Conservation (phyloP, 1,284 basidiomycete genomes). For the Ganoderma meredithae region DNA sequence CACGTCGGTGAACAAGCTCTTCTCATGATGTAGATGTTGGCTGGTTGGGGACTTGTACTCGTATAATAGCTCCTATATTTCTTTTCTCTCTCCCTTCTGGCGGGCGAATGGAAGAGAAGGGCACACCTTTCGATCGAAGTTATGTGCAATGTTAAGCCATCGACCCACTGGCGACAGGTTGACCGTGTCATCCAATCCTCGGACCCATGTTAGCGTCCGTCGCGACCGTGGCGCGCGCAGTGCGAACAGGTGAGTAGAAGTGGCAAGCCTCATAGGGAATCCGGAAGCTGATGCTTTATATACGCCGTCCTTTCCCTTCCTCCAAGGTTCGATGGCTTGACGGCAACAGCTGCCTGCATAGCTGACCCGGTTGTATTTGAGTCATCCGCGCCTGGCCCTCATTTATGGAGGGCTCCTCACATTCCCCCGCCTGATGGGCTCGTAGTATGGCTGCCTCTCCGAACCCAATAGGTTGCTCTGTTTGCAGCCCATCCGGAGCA, state of each 20-base stretch:
- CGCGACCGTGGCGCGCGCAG: not conserved
- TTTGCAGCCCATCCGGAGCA: not conserved
- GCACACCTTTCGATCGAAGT: not conserved
- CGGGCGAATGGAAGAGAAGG: not conserved
- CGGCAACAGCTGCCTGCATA: not conserved
- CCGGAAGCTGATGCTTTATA: constrained; percentile 1
- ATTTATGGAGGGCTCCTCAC: not conserved
- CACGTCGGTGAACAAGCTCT: constrained; percentile 90
- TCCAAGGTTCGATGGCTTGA: not conserved
- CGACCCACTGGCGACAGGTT: not conserved
- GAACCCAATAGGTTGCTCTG: not conserved
- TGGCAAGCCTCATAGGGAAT: not conserved
- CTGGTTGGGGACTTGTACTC: constrained; percentile 13
- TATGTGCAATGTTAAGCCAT: not conserved
- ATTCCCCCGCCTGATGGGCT: not conserved
- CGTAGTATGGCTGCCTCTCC: not conserved
- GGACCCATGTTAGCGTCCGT: not conserved
- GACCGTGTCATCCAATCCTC: not conserved
- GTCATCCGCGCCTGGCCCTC: not conserved
- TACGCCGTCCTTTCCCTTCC: not conserved
- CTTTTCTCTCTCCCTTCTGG: not conserved
- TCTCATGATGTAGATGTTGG: constrained; percentile 57
- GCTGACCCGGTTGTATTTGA: constrained; percentile 2
- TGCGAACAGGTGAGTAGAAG: constrained; percentile 5
- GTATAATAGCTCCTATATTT: constrained; percentile 21